These are phyloP conservation scores for Puccinia hordei DNA, from an alignment of 1,284 basidiomycete species.

Conservation along the genomic window DNA sequence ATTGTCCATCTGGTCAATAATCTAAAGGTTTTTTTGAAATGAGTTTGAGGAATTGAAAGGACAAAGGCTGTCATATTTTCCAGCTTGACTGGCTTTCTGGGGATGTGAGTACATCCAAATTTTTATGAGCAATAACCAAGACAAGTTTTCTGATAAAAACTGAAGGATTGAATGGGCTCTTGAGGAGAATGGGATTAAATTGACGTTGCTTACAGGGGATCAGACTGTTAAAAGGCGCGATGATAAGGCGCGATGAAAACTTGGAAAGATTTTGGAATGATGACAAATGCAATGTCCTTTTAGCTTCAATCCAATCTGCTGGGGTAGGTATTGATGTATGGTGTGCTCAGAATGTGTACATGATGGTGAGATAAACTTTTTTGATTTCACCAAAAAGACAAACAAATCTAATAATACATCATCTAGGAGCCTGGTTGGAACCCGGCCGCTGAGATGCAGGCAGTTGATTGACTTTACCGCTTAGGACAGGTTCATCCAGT, in stretches of 20 bases:
- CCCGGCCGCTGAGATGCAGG: too few species aligned
- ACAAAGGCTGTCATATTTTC: conserved; percentile 11
- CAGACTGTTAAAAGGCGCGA: background rate
- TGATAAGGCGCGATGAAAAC: too few species aligned
- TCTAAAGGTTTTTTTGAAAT: background rate
- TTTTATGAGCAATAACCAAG: too few species aligned
- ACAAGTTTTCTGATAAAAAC: too few species aligned
- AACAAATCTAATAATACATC: too few species aligned
- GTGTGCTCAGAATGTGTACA: background rate
- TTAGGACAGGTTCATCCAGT: too few species aligned
- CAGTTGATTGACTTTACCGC: too few species aligned
- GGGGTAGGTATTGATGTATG: background rate
- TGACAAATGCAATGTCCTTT: background rate
- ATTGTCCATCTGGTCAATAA: background rate
- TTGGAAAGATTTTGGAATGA: background rate
- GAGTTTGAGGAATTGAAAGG: background rate
- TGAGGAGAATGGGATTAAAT: background rate
- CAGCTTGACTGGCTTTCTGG: background rate
- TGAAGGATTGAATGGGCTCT: background rate
- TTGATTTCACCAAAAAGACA: too few species aligned
- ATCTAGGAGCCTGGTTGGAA: too few species aligned
- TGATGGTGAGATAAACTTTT: too few species aligned
- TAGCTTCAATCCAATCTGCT: background rate
- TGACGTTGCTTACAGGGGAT: background rate
- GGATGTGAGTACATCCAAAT: conserved; percentile 2